Percentiles rank a stretch among this genome's conserved stretches.
phyloP scores from a whole-genome alignment of 306 rosid species.

The Fragaria ananassa region DNA sequence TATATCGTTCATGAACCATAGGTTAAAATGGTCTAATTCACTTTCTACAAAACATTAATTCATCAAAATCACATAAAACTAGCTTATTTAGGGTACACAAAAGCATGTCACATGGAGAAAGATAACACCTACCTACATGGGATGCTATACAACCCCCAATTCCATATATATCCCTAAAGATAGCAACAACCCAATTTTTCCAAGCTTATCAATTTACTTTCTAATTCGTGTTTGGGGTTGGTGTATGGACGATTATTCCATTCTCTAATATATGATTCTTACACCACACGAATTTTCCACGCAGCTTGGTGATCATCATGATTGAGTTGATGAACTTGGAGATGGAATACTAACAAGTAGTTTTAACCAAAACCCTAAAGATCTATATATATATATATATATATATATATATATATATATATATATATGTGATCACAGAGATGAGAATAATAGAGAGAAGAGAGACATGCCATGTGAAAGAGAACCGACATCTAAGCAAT shows the following conservation, averaged over 20 bases:
- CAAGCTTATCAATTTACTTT: conserved; percentile 1
- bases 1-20: not conserved
- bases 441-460: conserved; percentile 13
- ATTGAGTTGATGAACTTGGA: conserved; percentile 11
- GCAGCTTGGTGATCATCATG: not conserved
- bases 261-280: not conserved
- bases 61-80: not conserved
- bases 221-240: conserved; percentile 15
- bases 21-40: not conserved
- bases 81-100: not conserved
- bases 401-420: too few relatives aligned
- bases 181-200: not conserved
- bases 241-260: conserved; percentile 7
- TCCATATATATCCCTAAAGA: conserved; percentile 6
- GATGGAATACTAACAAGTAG: not conserved
- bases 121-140: conserved; percentile 17
- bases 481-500: conserved; percentile 29
- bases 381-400: not conserved
- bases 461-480: conserved; percentile 72
- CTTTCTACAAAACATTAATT: not conserved
- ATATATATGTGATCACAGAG: not conserved
- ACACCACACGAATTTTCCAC: conserved; percentile 1
- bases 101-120: conserved; percentile 23
- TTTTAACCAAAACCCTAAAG: not conserved
- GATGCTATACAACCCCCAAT: conserved; percentile 6